phyloP scores from a whole-genome alignment of 78 protist species.

The Dictyostelium intermedium region DNA sequence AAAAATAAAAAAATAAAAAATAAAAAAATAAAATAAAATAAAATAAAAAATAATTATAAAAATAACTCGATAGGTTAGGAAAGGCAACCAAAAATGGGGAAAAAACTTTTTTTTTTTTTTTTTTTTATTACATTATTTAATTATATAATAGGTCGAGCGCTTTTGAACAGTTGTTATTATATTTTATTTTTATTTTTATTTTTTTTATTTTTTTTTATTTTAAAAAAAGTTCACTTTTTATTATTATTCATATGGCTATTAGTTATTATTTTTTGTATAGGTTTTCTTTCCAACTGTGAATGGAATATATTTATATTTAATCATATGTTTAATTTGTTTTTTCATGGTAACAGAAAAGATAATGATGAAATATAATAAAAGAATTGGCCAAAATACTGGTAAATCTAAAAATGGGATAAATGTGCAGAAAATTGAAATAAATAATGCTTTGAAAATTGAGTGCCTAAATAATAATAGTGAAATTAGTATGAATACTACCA shows the following conservation, averaged over 20 bases:
- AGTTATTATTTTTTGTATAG: conserved; percentile 40
- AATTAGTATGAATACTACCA: not conserved
- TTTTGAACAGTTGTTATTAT: not conserved
- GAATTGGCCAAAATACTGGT: conserved; percentile 98
- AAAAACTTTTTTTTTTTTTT: not conserved
- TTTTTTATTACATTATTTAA: not conserved
- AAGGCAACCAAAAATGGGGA: too few relatives aligned
- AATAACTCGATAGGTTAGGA: too few relatives aligned
- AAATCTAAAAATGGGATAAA: conserved; percentile 87
- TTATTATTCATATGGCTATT: not conserved
- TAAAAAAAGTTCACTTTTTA: not conserved
- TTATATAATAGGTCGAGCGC: not conserved
- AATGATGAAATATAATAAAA: conserved; percentile 91
- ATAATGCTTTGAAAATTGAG: conserved; percentile 58
- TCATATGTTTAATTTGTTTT: conserved; percentile 94
- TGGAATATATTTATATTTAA: conserved; percentile 94
- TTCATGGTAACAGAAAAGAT: conserved; percentile 88
- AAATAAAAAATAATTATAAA: too few relatives aligned
- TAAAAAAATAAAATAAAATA: too few relatives aligned
- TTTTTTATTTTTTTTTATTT: not conserved
- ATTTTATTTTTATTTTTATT: not conserved
- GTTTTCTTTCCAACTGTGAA: conserved; percentile 81
- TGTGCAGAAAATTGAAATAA: conserved; percentile 77
- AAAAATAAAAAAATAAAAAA: too few relatives aligned
- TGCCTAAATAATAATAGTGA: conserved; percentile 49